Evolutionary conservation across 1,139 yeast species (phyloP), one percentile per base, ranked within the genome.

Genomic region (Saccharomyces hybrid): DNA sequence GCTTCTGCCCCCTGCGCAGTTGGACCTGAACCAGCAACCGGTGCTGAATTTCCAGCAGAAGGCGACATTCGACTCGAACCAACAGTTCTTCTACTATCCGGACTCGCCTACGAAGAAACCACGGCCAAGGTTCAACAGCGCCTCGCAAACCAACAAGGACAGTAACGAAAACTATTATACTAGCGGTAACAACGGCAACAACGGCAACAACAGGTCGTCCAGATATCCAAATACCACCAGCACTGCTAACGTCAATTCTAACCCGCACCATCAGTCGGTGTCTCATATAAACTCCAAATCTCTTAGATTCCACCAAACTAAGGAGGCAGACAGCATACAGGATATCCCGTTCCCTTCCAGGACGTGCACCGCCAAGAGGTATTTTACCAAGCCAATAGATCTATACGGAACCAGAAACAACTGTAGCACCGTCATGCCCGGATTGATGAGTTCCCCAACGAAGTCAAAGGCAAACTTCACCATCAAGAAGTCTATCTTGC

Each of bases 31-130:
- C 24, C 44, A 38, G 44, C 44, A 38, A 12, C 44, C 44, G 26
- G n/a, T 19, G 7, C 24, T 38, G 44, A 19, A 24, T 24, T 38
- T 16, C 26, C 24, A 38, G 19, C 44, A 38, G 19, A 38, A 38
- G 12, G 12, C 44, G 26, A 19, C 44, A 9, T 38, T 38, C 26
- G 44, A 38, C 19, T 38, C 26, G 5, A 38, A 19, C 24, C 44
- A 38, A 12, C 44, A 38, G 26, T 38, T 38, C 21, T 38, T 38
- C 24, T 38, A 38, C 24, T 38, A 38, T 38, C 44, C 44, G 5
- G 44, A 50, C 28, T 50, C 52, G 31, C 52, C 52, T 12, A 50
- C 52, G 6, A 50, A 50, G 29, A 19, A 31, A 21, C n/a, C 11
- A 11, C 16, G 44, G 19, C 44, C 44, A 38, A 38, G 44, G 44